Evolutionary conservation across 352 stramenopile species (phyloP).

Genomic region (Globisporangium parvum): DNA sequence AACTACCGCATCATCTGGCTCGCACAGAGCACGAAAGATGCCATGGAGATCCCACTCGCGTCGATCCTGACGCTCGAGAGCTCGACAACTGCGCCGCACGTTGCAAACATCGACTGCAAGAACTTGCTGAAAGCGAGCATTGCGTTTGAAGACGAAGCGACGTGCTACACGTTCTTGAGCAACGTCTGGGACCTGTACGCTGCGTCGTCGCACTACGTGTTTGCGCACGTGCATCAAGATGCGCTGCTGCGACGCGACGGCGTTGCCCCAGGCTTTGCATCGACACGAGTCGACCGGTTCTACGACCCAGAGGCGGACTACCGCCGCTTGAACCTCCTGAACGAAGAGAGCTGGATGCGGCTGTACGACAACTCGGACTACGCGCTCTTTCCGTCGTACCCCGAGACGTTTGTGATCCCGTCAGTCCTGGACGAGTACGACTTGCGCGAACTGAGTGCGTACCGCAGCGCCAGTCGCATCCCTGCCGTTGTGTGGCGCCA

Average conservation of each 20-base stretch:
- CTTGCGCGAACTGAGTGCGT: constrained; percentile 79
- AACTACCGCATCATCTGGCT: constrained; percentile 87
- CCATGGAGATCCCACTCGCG: constrained; percentile 76
- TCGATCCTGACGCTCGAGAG: constrained; percentile 77
- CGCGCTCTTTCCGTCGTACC: constrained; percentile 92
- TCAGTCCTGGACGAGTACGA: constrained; percentile 89
- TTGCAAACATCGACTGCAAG: constrained; percentile 84
- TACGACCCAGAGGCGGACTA: constrained; percentile 82
- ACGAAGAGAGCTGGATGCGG: constrained; percentile 77
- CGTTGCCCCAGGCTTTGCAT: constrained; percentile 16
- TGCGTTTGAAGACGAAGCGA: constrained; percentile 77
- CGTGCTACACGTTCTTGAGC: constrained; percentile 67
- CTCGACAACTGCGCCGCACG: constrained; percentile 73
- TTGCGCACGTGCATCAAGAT: constrained; percentile 73
- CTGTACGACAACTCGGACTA: constrained; percentile 87
- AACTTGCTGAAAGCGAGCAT: constrained; percentile 71
- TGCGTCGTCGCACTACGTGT: constrained; percentile 50
- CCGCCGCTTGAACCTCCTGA: constrained; percentile 66
- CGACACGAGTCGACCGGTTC: constrained; percentile 45
- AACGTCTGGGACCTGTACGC: constrained; percentile 73
- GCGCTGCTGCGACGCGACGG: constrained; percentile 47
- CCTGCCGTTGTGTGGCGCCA: constrained; percentile 92
- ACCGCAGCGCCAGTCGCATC: constrained; percentile 92
- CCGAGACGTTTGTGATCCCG: constrained; percentile 90
- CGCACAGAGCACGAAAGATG: constrained; percentile 68